phyloP scores from a whole-genome alignment of 345 rosid genomes.

The Brassica nigra region DNA sequence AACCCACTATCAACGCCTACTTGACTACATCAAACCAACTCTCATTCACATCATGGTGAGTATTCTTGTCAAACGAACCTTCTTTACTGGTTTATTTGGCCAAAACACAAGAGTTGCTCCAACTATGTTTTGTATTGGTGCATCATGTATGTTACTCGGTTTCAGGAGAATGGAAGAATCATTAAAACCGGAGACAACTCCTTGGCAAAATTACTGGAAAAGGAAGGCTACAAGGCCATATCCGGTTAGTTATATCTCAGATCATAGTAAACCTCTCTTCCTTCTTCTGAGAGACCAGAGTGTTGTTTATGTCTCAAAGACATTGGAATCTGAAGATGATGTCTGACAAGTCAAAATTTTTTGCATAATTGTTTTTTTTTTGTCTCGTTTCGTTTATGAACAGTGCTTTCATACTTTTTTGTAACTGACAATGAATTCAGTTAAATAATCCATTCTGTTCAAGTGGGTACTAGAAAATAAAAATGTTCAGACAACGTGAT shows the following conservation, averaged over 20 bases:
- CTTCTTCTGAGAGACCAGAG: constrained; percentile 13
- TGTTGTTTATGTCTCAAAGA: constrained; percentile 12
- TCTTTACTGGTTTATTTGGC: constrained; percentile 12
- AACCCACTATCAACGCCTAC: constrained; percentile 82
- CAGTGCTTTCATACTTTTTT: neutral
- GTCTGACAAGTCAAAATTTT: neutral
- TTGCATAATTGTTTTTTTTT: neutral
- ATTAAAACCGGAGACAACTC: constrained; percentile 82
- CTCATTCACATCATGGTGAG: constrained; percentile 88
- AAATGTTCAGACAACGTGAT: neutral
- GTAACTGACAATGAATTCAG: neutral
- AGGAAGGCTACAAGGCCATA: constrained; percentile 81
- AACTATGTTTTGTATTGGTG: neutral
- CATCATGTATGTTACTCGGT: constrained; percentile 28
- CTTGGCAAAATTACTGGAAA: constrained; percentile 74
- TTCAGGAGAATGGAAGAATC: constrained; percentile 85
- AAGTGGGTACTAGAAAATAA: neutral
- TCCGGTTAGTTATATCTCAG: constrained; percentile 41
- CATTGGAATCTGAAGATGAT: constrained; percentile 17
- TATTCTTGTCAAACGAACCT: constrained; percentile 7
- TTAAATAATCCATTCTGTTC: neutral
- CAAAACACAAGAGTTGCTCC: neutral
- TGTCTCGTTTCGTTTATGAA: neutral
- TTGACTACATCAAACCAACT: constrained; percentile 79
- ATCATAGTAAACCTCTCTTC: constrained; percentile 4